A percentile compares a stretch with the other conserved stretches of the same genome.
Evolutionary conservation across 2,329 filamentous ascomycete genomes (phyloP).

Genomic region (Cryphonectria japonica): DNA sequence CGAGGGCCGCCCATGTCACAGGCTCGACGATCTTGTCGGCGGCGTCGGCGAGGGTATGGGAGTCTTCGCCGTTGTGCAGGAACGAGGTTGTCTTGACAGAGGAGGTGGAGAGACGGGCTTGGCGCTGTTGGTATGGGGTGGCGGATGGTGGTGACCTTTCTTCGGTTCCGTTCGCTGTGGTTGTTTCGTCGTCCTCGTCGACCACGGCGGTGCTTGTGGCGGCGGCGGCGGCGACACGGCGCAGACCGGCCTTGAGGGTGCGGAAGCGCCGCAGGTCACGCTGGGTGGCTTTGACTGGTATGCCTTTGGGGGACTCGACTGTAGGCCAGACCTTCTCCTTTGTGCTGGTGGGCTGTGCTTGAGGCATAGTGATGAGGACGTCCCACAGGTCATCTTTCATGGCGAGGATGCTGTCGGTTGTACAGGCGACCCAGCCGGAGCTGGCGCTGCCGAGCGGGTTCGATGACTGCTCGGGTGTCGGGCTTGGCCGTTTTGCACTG

Average conservation of each 20-base stretch:
- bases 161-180: constrained; percentile 16
- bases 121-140: constrained; percentile 15
- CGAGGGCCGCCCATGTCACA: constrained; percentile 71
- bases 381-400: constrained; percentile 90
- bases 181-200: constrained; percentile 21
- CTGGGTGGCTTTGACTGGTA: constrained; percentile 80
- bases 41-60: constrained; percentile 47
- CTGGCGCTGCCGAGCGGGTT: constrained; percentile 50
- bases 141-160: constrained; percentile 15
- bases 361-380: constrained; percentile 81
- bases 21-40: constrained; percentile 65
- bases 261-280: constrained; percentile 83
- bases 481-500: constrained; percentile 46
- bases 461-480: constrained; percentile 22
- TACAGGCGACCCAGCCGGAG: constrained; percentile 88
- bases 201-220: constrained; percentile 28
- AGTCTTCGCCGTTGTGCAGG: constrained; percentile 40
- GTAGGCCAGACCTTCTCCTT: constrained; percentile 73
- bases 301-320: constrained; percentile 68
- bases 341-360: constrained; percentile 59
- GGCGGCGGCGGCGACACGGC: constrained; percentile 45
- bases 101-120: constrained; percentile 25
- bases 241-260: constrained; percentile 67
- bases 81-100: constrained; percentile 21
- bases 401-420: constrained; percentile 88